Percentiles rank a stretch among this genome's conserved stretches.
Conservation (phyloP, 495 filamentous ascomycete species). For the Aspergillus biplanus region DNA sequence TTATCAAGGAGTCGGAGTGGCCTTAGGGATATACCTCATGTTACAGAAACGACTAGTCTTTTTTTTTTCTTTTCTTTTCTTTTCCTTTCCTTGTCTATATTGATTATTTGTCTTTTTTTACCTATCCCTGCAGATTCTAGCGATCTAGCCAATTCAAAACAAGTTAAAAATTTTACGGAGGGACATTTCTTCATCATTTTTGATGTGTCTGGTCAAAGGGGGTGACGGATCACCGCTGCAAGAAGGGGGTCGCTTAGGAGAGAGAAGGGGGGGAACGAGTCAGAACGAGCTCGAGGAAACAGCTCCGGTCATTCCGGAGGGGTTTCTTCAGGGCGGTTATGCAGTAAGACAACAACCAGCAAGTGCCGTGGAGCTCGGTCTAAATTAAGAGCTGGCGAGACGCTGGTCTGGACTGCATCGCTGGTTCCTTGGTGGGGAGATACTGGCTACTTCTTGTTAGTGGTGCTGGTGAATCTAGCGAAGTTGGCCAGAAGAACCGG, state of each 20-base stretch:
- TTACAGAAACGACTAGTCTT: slow-evolving; percentile 11
- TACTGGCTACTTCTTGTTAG: not conserved
- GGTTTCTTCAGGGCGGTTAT: slow-evolving; percentile 10
- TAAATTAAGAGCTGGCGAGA: slow-evolving; percentile 23
- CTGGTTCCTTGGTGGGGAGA: not conserved
- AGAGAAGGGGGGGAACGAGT: slow-evolving; percentile 2
- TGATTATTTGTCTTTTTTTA: not conserved
- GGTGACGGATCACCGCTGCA: not conserved
- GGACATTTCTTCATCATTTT: not conserved
- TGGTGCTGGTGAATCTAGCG: not conserved
- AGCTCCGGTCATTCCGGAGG: slow-evolving; percentile 9
- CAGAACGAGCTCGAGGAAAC: not conserved
- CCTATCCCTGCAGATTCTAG: not conserved
- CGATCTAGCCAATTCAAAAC: slow-evolving; percentile 3
- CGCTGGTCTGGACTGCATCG: slow-evolving; percentile 9
- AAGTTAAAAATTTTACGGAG: slow-evolving; percentile 1
- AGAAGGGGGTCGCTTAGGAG: not conserved
- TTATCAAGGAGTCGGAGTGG: slow-evolving; percentile 22
- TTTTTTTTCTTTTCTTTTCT: not conserved
- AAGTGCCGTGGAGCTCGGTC: slow-evolving; percentile 4
- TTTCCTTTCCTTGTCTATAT: slow-evolving; percentile 8
- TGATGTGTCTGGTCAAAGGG: not conserved
- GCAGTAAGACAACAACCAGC: not conserved
- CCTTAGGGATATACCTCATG: slow-evolving; percentile 25
- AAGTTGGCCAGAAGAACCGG: not conserved